Percentiles rank a stretch among this genome's conserved stretches.
phyloP scores from a whole-genome alignment of 2,329 filamentous ascomycete genomes.

The Colletotrichum karsti region DNA sequence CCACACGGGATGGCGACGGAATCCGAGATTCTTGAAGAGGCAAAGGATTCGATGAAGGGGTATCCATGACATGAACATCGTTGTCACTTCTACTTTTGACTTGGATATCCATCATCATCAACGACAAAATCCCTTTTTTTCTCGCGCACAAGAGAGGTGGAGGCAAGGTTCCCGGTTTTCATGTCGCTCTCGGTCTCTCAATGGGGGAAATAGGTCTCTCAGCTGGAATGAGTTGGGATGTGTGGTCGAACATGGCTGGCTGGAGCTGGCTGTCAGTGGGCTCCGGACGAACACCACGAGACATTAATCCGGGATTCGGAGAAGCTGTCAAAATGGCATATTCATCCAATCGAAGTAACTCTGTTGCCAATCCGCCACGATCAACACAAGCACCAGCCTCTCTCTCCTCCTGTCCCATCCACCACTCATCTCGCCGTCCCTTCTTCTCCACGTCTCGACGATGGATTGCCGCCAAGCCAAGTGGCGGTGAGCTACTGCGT shows the following conservation, averaged over 20 bases:
- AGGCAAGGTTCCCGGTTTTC: not conserved
- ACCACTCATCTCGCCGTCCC: not conserved
- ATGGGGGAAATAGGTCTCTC: not conserved
- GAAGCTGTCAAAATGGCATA: not conserved
- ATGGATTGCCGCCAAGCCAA: constrained; percentile 22
- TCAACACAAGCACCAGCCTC: not conserved
- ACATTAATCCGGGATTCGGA: not conserved
- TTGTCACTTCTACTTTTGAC: not conserved
- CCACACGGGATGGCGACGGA: constrained; percentile 3
- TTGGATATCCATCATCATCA: not conserved
- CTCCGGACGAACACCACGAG: not conserved
- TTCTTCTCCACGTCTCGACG: not conserved
- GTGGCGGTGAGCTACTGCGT: constrained; percentile 26
- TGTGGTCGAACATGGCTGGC: not conserved
- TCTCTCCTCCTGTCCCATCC: not conserved
- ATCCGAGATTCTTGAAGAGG: not conserved
- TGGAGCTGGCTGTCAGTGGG: not conserved
- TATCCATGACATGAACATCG: not conserved
- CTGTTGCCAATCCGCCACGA: not conserved
- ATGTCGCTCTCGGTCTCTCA: not conserved
- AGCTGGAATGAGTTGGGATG: not conserved
- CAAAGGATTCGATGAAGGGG: not conserved
- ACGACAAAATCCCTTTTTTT: no score
- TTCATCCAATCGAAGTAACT: not conserved
- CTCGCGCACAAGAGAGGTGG: not conserved